These are phyloP conservation scores for Trametes cinnabarina DNA, from an alignment of 768 basidiomycete species.

Conservation along the genomic window DNA sequence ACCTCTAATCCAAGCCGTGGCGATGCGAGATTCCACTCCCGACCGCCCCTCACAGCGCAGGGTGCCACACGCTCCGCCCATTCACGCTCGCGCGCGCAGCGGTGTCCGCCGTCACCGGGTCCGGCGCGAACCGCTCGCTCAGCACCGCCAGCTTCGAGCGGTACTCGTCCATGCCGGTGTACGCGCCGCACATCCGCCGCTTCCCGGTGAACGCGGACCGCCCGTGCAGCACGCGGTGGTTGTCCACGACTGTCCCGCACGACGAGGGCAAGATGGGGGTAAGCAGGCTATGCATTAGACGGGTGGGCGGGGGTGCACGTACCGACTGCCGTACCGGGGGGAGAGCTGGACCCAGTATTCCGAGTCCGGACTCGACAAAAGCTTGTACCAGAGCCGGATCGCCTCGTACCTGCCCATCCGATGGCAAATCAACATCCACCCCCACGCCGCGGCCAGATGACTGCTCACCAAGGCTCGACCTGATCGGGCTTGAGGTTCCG, in stretches of 20 bases:
- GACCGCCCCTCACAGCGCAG: conserved; percentile 37
- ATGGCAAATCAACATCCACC: not conserved
- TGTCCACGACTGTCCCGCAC: conserved; percentile 83
- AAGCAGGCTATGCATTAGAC: not conserved
- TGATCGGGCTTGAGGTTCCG: conserved; percentile 51
- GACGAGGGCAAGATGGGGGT: no score
- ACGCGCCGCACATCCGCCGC: conserved; percentile 94
- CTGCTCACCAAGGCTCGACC: conserved; percentile 70
- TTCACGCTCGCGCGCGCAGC: conserved; percentile 27
- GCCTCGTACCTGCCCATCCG: conserved; percentile 91
- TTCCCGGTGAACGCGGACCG: conserved; percentile 87
- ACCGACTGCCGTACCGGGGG: conserved; percentile 85
- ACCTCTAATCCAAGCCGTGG: not conserved
- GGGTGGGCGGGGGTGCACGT: conserved; percentile 29
- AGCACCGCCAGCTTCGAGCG: conserved; percentile 73
- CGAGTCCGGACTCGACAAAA: conserved; percentile 75
- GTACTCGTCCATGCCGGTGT: conserved; percentile 90
- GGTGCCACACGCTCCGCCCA: conserved; percentile 58
- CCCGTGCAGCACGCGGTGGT: conserved; percentile 92
- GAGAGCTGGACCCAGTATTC: conserved; percentile 91
- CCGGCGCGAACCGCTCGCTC: conserved; percentile 51
- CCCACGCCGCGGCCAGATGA: no score
- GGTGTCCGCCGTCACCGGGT: conserved; percentile 22
- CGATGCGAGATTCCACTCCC: not conserved
- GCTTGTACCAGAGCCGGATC: conserved; percentile 71